These are phyloP conservation scores for Balakata baccata DNA, from an alignment of 345 rosid species.

Conservation along the genomic window DNA sequence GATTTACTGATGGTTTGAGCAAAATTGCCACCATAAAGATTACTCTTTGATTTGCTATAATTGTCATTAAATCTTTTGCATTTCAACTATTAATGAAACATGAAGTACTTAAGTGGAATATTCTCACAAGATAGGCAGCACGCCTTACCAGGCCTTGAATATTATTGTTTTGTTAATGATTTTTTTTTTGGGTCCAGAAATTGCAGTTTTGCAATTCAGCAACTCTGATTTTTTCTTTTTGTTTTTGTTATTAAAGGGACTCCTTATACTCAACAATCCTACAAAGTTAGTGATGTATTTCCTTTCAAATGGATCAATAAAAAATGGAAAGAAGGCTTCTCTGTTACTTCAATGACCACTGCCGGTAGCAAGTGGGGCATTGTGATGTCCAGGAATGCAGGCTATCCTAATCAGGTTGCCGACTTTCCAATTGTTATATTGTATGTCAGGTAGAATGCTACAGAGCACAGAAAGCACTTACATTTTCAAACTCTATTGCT, in stretches of 20 bases:
- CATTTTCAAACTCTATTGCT: not conserved
- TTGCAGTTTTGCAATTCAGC: not conserved
- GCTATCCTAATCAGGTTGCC: constrained; percentile 23
- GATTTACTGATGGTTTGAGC: not conserved
- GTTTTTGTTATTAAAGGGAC: constrained; percentile 16
- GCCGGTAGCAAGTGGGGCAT: constrained; percentile 26
- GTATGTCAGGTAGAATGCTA: not conserved
- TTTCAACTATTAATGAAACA: not conserved
- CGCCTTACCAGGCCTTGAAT: not conserved
- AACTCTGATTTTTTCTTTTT: not conserved
- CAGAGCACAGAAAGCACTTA: not conserved
- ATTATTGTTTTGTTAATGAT: not conserved
- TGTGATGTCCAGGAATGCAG: constrained; percentile 31
- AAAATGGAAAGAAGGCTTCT: constrained; percentile 29
- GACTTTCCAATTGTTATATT: constrained; percentile 8
- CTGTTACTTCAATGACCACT: constrained; percentile 28
- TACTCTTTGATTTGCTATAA: not conserved
- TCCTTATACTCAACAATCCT: constrained; percentile 26
- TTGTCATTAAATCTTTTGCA: not conserved
- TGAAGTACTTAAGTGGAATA: not conserved
- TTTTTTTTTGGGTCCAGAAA: not conserved
- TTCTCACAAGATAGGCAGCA: not conserved
- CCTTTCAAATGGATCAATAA: constrained; percentile 31
- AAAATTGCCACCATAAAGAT: not conserved
- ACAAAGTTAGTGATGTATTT: constrained; percentile 27